Evolutionary conservation across 2,329 filamentous ascomycete species (phyloP), one percentile per base, ranked within the genome.

Genomic region (Alternaria brassicae): DNA sequence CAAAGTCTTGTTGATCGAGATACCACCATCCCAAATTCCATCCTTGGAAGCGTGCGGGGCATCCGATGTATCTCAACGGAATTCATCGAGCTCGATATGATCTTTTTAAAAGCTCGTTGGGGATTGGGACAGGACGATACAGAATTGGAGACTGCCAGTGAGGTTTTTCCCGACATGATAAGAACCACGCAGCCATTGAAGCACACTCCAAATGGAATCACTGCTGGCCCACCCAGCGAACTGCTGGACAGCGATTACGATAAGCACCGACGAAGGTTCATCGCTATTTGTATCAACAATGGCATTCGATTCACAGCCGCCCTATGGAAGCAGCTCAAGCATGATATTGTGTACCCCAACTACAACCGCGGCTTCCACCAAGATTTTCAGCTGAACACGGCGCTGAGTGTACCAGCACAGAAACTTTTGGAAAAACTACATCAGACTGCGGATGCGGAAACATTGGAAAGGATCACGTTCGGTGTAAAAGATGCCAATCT

Each of bases 271-370:
- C 60, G 65, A 9, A 51, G 44, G 2, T 67, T 67, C 12, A 55
- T 67, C 8, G 65, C 65, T 9, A 42, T 53, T 27, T 67, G 65
- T 45, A 60, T 67, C 17, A 2, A 50, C 2, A 57, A 60, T 27
- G 65, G 65, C 4, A 8, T 53, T 17, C 5, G 3, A 4, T 67
- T 65, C 49, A 63, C 54, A 2, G 54, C 53, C 19, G 48, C 56
- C 15, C 45, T 67, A 23, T 67, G 65, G 65, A 19, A 27, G n/a
- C 65, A 67, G 30, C 40, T 66, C 6, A 40, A 57, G 13, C 39
- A 28, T 13, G 62, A 67, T 12, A 60, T 67, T 1, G 53, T 67
- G 5, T 44, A 32, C 6, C 36, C 58, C 15, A 63, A 63, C 15
- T 67, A 67, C 25, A 66, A 67, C 28, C 41, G 44, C 17, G 60